A percentile compares a stretch with the other conserved stretches of the same genome.
Conservation (phyloP, 2,329 filamentous ascomycete genomes). For the Ophiostoma himal-ulmi region DNA sequence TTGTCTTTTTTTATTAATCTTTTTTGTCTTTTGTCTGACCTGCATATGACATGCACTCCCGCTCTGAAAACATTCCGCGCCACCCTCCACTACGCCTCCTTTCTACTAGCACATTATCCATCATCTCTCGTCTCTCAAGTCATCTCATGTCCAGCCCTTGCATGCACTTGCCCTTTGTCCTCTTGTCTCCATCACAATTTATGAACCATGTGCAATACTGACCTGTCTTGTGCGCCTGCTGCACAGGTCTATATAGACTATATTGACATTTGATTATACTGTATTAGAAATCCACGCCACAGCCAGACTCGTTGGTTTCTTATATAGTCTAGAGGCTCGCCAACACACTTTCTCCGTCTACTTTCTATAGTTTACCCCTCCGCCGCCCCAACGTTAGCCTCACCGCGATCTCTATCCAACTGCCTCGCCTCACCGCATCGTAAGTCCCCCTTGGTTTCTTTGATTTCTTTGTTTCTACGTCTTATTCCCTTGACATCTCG, state of each 20-base stretch:
- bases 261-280: background rate
- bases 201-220: background rate
- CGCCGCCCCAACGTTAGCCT: background rate
- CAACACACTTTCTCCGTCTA: background rate
- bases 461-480: background rate
- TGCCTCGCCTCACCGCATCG: conserved; percentile 7
- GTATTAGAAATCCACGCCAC: background rate
- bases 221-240: background rate
- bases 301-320: background rate
- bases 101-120: background rate
- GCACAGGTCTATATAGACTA: background rate
- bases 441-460: background rate
- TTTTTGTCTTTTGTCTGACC: background rate
- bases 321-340: background rate
- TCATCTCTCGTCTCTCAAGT: background rate
- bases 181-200: background rate
- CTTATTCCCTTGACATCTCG: background rate
- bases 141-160: background rate
- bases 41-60: background rate
- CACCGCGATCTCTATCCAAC: background rate
- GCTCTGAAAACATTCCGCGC: background rate
- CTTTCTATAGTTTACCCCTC: background rate
- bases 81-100: background rate
- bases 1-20: background rate
- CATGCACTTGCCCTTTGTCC: background rate